Base-by-base conservation (phyloP, 345 rosid genomes). In the Boechera retrofracta region DNA sequence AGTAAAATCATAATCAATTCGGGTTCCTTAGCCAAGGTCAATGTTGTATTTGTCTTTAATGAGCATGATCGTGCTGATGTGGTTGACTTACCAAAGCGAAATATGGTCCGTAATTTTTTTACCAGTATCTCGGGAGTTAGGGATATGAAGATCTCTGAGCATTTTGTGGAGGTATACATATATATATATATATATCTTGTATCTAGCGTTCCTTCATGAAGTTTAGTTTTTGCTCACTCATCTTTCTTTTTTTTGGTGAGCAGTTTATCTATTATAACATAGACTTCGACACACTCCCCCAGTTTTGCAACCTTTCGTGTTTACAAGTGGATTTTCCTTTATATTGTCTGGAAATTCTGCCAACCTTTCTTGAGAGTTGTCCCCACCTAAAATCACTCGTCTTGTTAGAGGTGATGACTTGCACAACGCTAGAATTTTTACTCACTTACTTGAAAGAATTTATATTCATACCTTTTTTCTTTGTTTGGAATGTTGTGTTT, bases 361-460 rank as follows among this genome's bases (percentile, higher is more conserved):
- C 61, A 21, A 38, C 18, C 0, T 2, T 68, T 68, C 61, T 68
- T 13, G 49, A 68, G 48, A 52, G 72, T 12, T 68, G 35, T 38
- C 72, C 72, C 36, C 54, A 51, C 53, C 72, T 66, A 6, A 66
- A 66, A 48, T 47, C 44, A 9, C 70, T 66, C 57, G 57, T 66
- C 31, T 16, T 66, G 57, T 31, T n/a, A 16, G 2, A 16, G 56
- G 70, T 32, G 9, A 48, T 48, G 44, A 48, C 21, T 72, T 53
- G 18, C 32, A 29, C 60, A 49, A 52, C 63, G n/a, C n/a, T 73
- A 10, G 12, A 59, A 29, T 10, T 51, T 51, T 8, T 12, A 48
- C 56, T 6, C 21, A 18, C 4, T 4, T 31, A 11, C 9, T 18
- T 60, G 24, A 36, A 35, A 11, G 45, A 67, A 36, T 49, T n/a